Conservation (phyloP, 371 early-diverging fungal genomes). For the Mortierella sp. region DNA sequence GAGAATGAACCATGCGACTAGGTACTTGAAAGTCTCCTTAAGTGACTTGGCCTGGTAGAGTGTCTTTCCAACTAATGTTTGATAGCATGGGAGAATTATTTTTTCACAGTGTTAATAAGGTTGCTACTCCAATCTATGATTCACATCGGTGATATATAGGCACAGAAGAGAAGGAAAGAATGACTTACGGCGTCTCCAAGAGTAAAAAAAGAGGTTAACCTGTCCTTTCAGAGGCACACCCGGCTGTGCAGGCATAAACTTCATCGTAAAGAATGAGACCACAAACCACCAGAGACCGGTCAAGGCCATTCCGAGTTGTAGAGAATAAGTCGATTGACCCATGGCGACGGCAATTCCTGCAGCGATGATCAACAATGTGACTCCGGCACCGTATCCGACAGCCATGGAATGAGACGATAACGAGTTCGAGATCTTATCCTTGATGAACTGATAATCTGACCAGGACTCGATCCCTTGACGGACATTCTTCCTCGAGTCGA, state of each 20-base stretch:
- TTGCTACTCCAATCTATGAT: neutral
- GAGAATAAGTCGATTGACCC: conserved; percentile 51
- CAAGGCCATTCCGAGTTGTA: conserved; percentile 64
- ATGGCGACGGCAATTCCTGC: conserved; percentile 58
- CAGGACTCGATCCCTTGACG: conserved; percentile 19
- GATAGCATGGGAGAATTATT: neutral
- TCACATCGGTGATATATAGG: neutral
- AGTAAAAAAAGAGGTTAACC: conserved; percentile 58
- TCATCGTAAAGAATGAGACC: conserved; percentile 53
- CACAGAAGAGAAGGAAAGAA: neutral
- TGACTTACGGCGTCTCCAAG: conserved; percentile 57
- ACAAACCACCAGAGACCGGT: conserved; percentile 65
- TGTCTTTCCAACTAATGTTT: conserved; percentile 33
- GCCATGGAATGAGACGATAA: conserved; percentile 62
- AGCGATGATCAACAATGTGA: conserved; percentile 57
- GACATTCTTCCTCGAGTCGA: conserved; percentile 20
- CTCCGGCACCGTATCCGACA: conserved; percentile 59
- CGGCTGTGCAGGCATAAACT: conserved; percentile 61
- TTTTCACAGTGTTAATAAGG: no score
- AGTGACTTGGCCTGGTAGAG: conserved; percentile 33
- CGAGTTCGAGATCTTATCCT: conserved; percentile 57
- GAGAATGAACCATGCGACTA: conserved; percentile 59
- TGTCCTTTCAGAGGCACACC: conserved; percentile 67
- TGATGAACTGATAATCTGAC: conserved; percentile 31
- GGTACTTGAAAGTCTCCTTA: conserved; percentile 57